Conservation (phyloP, 176 grass and related monocot genomes). For the Ananas comosus region DNA sequence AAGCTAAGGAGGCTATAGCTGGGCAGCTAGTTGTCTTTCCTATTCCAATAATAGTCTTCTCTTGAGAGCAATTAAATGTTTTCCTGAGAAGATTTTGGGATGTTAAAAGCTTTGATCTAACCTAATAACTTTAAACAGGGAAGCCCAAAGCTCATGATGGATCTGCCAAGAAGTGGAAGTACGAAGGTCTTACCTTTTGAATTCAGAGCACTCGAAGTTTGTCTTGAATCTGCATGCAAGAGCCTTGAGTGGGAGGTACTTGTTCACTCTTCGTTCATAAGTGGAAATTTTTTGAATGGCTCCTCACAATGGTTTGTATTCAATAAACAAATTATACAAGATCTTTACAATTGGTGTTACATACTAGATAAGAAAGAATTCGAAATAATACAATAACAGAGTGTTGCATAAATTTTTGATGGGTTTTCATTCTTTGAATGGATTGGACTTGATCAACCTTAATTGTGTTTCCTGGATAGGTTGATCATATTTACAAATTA, state of each 20-base stretch:
- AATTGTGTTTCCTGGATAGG: too few species aligned
- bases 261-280: background rate
- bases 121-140: conserved; percentile 32
- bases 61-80: conserved; percentile 10
- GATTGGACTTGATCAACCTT: too few species aligned
- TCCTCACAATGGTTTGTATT: too few species aligned
- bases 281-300: too few species aligned
- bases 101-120: conserved; percentile 25
- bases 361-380: too few species aligned
- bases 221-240: conserved; percentile 91
- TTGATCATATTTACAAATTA: too few species aligned
- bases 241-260: conserved; percentile 76
- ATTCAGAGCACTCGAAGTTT: conserved; percentile 90
- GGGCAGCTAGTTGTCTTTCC: too few species aligned
- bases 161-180: conserved; percentile 43
- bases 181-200: conserved; percentile 76
- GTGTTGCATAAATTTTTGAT: too few species aligned
- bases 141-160: conserved; percentile 30
- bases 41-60: conserved; percentile 25
- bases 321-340: too few species aligned
- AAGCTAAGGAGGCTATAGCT: background rate
- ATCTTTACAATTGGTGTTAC: too few species aligned
- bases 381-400: too few species aligned
- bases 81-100: conserved; percentile 16
- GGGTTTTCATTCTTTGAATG: too few species aligned